Conservation (phyloP, 1,284 basidiomycete species). For the Pholiota adiposa region DNA sequence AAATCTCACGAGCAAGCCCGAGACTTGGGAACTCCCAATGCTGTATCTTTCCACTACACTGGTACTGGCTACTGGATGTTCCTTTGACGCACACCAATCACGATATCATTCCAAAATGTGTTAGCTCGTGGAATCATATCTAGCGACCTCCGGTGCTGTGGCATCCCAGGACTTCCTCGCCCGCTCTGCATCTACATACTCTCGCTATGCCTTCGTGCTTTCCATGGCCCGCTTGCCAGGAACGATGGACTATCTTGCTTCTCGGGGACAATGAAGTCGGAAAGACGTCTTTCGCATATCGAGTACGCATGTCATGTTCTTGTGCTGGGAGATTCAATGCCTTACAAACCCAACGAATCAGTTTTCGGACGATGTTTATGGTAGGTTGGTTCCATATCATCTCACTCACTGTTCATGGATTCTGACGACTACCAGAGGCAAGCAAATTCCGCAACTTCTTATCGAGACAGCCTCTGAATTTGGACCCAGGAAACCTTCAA, state of each 20-base stretch:
- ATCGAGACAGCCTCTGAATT: background rate
- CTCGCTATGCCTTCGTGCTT: slow-evolving; percentile 15
- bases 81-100: background rate
- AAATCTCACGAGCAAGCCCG: slow-evolving; percentile 7
- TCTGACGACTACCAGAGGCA: slow-evolving; percentile 21
- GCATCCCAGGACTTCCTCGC: background rate
- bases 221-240: slow-evolving; percentile 13
- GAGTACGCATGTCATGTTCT: slow-evolving; percentile 17
- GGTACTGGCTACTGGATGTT: slow-evolving; percentile 1
- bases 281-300: slow-evolving; percentile 30
- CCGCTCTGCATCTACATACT: background rate
- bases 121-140: background rate
- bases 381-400: slow-evolving; percentile 5
- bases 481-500: slow-evolving; percentile 17
- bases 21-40: slow-evolving; percentile 6
- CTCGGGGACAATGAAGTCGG: slow-evolving; percentile 29
- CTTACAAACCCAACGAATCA: background rate
- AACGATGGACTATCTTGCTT: slow-evolving; percentile 26
- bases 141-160: background rate
- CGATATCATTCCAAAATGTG: background rate
- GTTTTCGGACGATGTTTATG: slow-evolving; percentile 23
- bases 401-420: background rate
- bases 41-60: background rate
- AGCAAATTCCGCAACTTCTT: background rate
- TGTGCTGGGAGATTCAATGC: background rate